Conservation (phyloP, 768 basidiomycete species). For the Pulveroboletus ravenelii region DNA sequence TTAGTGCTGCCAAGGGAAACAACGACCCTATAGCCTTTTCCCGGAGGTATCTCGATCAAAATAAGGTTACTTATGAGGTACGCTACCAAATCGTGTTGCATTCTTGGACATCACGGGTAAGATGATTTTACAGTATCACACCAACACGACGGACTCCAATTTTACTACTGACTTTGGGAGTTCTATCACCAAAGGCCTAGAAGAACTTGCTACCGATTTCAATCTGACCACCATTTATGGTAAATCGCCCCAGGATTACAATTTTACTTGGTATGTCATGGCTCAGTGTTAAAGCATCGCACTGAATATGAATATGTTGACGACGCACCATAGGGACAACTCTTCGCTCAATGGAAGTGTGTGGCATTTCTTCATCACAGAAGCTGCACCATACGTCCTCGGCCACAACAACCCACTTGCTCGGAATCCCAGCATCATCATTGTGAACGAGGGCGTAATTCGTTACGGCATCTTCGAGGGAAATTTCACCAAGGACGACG, state of each 20-base stretch:
- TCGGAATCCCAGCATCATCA: slow-evolving; percentile 55
- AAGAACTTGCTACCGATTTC: slow-evolving; percentile 49
- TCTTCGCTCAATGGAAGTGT: slow-evolving; percentile 53
- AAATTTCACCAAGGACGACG: slow-evolving; percentile 75
- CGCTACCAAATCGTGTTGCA: not conserved
- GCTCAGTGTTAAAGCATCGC: not conserved
- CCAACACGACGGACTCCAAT: slow-evolving; percentile 39
- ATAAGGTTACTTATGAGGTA: slow-evolving; percentile 71
- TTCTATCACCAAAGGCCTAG: slow-evolving; percentile 51
- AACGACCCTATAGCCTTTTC: slow-evolving; percentile 54
- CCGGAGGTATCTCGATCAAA: slow-evolving; percentile 75
- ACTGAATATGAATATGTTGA: not conserved
- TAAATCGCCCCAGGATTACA: slow-evolving; percentile 72
- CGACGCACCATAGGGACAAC: slow-evolving; percentile 40
- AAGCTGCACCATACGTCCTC: slow-evolving; percentile 54
- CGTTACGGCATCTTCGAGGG: slow-evolving; percentile 68
- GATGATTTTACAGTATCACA: slow-evolving; percentile 52
- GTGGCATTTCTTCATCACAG: slow-evolving; percentile 51
- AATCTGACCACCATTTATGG: slow-evolving; percentile 64
- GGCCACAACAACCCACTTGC: slow-evolving; percentile 60
- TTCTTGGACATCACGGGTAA: not conserved
- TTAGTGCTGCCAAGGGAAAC: slow-evolving; percentile 36
- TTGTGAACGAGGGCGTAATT: slow-evolving; percentile 58
- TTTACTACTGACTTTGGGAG: slow-evolving; percentile 61
- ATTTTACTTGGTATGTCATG: slow-evolving; percentile 48